Base-by-base conservation (phyloP, 78 protist genomes). In the Anaeramoeba flamelloides region DNA sequence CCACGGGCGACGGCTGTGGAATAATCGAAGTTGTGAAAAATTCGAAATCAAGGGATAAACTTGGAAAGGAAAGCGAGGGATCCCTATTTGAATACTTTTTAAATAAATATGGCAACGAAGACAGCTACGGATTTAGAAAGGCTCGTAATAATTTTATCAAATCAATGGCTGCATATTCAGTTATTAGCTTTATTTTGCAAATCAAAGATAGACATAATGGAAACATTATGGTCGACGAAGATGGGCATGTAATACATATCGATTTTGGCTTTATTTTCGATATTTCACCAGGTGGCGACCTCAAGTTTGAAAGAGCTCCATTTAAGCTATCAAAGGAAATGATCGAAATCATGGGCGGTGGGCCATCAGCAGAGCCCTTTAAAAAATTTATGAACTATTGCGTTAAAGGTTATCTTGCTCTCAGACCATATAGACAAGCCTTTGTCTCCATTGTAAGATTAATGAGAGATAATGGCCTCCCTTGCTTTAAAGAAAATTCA, bases 241-340 rank as follows among this genome's bases (percentile, higher is more conserved):
- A 85, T 1, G 98, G 98, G 30, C 93, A 84, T 39, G 41, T 94
- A 2, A 86, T 95, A 82, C 98, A 95, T 83, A 92, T 95, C 32
- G 98, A 95, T 86, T 95, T 95, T 64, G 98, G 98, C 17, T 95
- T 75, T 84, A 94, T 95, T 36, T 38, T 95, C 17, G 98, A 97
- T 37, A 75, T 85, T 3, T 97, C 94, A 76, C 98, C 98, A 33
- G 94, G 69, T 26, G 69, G 89, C n/a, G 95, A 94, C 38, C 84
- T 88, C 36, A 89, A 88, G 17, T 93, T 95, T 76, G 97, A 95
- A 75, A 74, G 93, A 4, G 97, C 98, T 74, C 98, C 98, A 2
- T 90, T 95, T 94, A 90, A 92, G 82, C 83, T 92, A n/a, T 86
- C 87, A 32, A 78, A 82, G 81, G 97, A 93, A 76, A 96, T 96